phyloP scores from a whole-genome alignment of 352 stramenopile genomes.

The Phytophthora macrochlamydospora region DNA sequence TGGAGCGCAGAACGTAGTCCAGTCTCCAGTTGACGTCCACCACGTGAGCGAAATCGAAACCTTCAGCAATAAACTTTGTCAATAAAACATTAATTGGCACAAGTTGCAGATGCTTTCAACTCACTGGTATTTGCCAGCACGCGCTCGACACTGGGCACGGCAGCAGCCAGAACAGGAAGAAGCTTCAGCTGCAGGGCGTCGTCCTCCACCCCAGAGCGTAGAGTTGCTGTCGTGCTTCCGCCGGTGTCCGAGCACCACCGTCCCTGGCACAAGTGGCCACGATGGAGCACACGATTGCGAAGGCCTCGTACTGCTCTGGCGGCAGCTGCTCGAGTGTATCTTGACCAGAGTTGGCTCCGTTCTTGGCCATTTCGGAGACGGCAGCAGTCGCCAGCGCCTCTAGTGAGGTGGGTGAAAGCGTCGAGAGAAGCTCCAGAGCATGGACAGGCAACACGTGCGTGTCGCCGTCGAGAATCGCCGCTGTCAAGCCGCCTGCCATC shows the following conservation, averaged over 20 bases:
- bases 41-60: conserved; percentile 76
- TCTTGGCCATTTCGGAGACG: conserved; percentile 24
- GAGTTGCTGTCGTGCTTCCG: conserved; percentile 31
- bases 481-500: conserved; percentile 23
- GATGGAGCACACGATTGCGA: conserved; percentile 38
- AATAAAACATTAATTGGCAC: too few species aligned
- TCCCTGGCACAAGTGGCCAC: conserved; percentile 28
- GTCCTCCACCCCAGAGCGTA: conserved; percentile 40
- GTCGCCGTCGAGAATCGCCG: conserved; percentile 21
- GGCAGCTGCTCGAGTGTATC: conserved; percentile 6
- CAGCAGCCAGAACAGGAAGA: conserved; percentile 16
- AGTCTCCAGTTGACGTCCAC: conserved; percentile 76
- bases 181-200: conserved; percentile 30
- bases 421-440: conserved; percentile 10
- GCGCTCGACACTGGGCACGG: conserved; percentile 24
- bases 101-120: conserved; percentile 2
- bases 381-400: conserved; percentile 28
- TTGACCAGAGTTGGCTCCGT: background rate
- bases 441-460: conserved; percentile 17
- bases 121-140: conserved; percentile 45
- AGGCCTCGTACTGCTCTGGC: conserved; percentile 14
- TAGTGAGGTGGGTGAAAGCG: conserved; percentile 22
- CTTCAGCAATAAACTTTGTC: conserved; percentile 22
- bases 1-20: conserved; percentile 73
- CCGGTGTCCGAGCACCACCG: conserved; percentile 7